Evolutionary conservation across 1,284 basidiomycete species (phyloP).

Genomic region (Xerocomus amazonicus): DNA sequence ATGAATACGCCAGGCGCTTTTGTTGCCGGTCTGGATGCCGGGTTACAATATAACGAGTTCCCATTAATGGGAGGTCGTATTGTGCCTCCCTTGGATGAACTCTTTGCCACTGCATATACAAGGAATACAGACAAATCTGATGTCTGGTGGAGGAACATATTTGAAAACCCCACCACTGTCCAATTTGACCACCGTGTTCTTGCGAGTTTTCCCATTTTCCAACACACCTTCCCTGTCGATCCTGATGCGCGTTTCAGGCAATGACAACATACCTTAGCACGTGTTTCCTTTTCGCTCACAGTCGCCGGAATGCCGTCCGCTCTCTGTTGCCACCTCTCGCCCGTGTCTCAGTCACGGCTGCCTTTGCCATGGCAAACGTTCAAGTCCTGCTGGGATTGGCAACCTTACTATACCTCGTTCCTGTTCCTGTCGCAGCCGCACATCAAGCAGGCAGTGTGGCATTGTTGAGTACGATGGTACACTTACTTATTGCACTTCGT

Average conservation of each 20-base stretch:
- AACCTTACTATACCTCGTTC: conserved; percentile 92
- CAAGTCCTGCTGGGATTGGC: conserved; percentile 91
- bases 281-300: conserved; percentile 58
- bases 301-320: conserved; percentile 51
- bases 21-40: conserved; percentile 96
- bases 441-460: conserved; percentile 95
- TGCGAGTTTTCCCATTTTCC: conserved; percentile 44
- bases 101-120: conserved; percentile 77
- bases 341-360: conserved; percentile 57
- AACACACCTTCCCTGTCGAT: neutral
- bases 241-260: conserved; percentile 48
- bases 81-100: conserved; percentile 79
- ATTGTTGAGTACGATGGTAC: conserved; percentile 82
- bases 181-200: conserved; percentile 96
- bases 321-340: conserved; percentile 66
- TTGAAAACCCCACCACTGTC: conserved; percentile 97
- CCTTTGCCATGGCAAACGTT: conserved; percentile 80
- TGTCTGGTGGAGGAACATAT: conserved; percentile 87
- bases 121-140: conserved; percentile 67
- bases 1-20: conserved; percentile 71
- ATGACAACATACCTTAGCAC: conserved; percentile 78
- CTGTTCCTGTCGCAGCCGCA: conserved; percentile 85
- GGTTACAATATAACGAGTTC: conserved; percentile 96
- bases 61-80: conserved; percentile 92
- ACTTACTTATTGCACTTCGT: conserved; percentile 70